phyloP scores from a whole-genome alignment of 768 basidiomycete genomes.

The Amanita exitialis region DNA sequence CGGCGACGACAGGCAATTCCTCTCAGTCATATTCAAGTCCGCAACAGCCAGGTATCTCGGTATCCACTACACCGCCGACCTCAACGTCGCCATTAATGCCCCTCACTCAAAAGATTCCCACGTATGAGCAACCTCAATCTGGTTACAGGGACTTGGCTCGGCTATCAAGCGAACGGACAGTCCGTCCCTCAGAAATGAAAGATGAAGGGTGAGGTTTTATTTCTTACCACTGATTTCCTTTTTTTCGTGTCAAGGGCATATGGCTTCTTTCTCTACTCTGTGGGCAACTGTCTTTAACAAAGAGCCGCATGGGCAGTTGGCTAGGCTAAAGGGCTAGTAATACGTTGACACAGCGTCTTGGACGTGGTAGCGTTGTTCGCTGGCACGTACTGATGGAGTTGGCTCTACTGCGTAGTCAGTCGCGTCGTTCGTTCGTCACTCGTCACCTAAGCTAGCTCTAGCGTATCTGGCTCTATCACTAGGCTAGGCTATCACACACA shows the following conservation, averaged over 20 bases:
- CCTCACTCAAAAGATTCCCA: conserved; percentile 63
- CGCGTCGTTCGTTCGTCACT: conserved; percentile 22
- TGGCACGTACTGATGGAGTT: conserved; percentile 21
- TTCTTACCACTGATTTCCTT: conserved; percentile 17
- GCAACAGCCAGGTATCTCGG: background rate
- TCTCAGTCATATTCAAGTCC: conserved; percentile 8
- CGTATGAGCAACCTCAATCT: conserved; percentile 59
- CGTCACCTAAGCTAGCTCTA: conserved; percentile 56
- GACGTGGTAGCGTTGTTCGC: conserved; percentile 1
- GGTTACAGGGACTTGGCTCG: conserved; percentile 35
- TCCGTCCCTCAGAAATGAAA: conserved; percentile 88
- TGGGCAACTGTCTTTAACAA: conserved; percentile 12
- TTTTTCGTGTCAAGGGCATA: conserved; percentile 12
- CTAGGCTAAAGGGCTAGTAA: conserved; percentile 19
- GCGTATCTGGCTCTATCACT: conserved; percentile 57
- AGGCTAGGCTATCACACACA: conserved; percentile 59
- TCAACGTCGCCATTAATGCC: conserved; percentile 20
- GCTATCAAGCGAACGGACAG: conserved; percentile 49
- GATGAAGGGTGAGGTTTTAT: conserved; percentile 88
- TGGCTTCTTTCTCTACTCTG: conserved; percentile 7
- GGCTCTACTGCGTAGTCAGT: conserved; percentile 51
- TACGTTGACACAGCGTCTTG: conserved; percentile 7
- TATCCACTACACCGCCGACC: conserved; percentile 7
- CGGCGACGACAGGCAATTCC: conserved; percentile 9
- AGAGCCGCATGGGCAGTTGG: conserved; percentile 14